Evolutionary conservation across 2,329 filamentous ascomycete genomes (phyloP).

Genomic region (Sodiomyces alkalinus): DNA sequence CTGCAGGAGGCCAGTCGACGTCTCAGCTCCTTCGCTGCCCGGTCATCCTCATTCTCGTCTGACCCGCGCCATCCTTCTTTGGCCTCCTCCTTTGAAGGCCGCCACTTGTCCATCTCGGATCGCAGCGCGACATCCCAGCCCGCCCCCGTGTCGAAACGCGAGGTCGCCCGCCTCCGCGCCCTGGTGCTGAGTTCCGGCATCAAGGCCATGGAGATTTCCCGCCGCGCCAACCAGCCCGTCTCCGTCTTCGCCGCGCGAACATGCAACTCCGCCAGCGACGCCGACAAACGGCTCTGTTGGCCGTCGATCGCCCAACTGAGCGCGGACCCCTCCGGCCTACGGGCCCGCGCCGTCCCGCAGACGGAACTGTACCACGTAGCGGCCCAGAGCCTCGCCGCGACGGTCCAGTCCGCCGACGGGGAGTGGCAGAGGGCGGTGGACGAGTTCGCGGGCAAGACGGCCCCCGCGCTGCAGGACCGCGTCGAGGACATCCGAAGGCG

Average conservation of each 20-base stretch:
- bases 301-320: slow-evolving; percentile 26
- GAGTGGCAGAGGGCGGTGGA: slow-evolving; percentile 46
- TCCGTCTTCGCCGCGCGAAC: slow-evolving; percentile 6
- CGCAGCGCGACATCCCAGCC: slow-evolving; percentile 20
- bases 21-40: slow-evolving; percentile 16
- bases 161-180: slow-evolving; percentile 19
- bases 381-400: slow-evolving; percentile 33
- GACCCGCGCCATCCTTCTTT: slow-evolving; percentile 9
- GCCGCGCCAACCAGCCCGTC: slow-evolving; percentile 39
- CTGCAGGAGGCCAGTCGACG: slow-evolving; percentile 19
- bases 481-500: slow-evolving; percentile 31
- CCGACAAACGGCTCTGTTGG: slow-evolving; percentile 19
- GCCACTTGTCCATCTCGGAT: slow-evolving; percentile 38
- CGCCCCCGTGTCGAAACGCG: slow-evolving; percentile 44
- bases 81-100: slow-evolving; percentile 10
- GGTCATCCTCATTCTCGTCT: slow-evolving; percentile 10
- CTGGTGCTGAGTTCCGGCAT: slow-evolving; percentile 52
- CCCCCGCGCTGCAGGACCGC: slow-evolving; percentile 32
- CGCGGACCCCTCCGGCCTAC: slow-evolving; percentile 16
- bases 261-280: slow-evolving; percentile 9
- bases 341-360: slow-evolving; percentile 21
- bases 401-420: slow-evolving; percentile 30
- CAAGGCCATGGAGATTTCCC: slow-evolving; percentile 68
- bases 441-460: slow-evolving; percentile 40
- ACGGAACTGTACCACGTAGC: slow-evolving; percentile 34